A percentile compares a stretch with the other conserved stretches of the same genome.
These are phyloP conservation scores for Suhomyces kilbournensis DNA, from an alignment of 805 yeast genomes.

Conservation along the genomic window DNA sequence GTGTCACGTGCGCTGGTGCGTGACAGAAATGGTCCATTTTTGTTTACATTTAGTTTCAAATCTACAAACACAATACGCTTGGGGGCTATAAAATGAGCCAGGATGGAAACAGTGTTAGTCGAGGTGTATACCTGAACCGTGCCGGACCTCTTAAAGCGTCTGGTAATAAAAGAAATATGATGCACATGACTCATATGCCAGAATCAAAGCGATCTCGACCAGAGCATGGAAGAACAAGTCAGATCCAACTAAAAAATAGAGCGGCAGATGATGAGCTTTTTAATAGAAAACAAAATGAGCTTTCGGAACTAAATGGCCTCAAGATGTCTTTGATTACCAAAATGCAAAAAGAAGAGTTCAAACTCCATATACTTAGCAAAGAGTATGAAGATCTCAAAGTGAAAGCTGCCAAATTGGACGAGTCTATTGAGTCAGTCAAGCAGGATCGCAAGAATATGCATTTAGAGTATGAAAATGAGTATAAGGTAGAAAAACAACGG, in stretches of 20 bases:
- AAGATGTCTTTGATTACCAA: slow-evolving; percentile 12
- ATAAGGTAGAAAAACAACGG: slow-evolving; percentile 8
- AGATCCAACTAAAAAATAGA: not conserved
- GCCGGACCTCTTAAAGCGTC: not conserved
- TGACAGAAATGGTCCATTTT: not conserved
- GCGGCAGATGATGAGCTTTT: not conserved
- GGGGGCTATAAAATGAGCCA: not conserved
- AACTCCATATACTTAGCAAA: slow-evolving; percentile 8
- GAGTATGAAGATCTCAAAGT: slow-evolving; percentile 7
- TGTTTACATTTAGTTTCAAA: slow-evolving; percentile 4
- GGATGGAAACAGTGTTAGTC: not conserved
- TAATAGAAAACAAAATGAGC: slow-evolving; percentile 5
- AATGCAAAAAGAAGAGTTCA: slow-evolving; percentile 15
- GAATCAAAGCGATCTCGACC: not conserved
- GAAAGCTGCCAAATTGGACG: slow-evolving; percentile 5
- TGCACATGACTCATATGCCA: not conserved
- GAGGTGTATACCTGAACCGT: not conserved
- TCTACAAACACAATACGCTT: not conserved
- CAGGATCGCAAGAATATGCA: slow-evolving; percentile 5
- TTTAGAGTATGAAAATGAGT: slow-evolving; percentile 5
- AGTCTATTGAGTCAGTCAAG: slow-evolving; percentile 1
- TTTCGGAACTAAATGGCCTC: slow-evolving; percentile 6
- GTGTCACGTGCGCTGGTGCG: not conserved
- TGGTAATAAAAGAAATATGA: not conserved
- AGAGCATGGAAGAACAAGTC: not conserved